phyloP scores from a whole-genome alignment of 116 monocot genomes.

The Posidonia oceanica region DNA sequence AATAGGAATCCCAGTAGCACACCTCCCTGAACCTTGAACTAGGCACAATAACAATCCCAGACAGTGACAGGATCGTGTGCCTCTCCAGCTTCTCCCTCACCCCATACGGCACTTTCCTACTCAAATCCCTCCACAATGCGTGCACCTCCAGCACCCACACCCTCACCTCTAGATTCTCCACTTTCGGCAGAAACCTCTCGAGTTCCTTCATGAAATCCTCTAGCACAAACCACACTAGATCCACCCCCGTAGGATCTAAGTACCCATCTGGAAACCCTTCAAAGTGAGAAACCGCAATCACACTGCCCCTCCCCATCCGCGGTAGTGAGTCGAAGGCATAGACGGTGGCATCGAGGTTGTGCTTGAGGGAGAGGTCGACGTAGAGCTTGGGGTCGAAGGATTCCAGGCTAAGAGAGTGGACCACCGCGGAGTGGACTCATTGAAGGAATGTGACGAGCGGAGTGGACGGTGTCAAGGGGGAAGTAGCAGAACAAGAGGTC shows the following conservation, averaged over 20 bases:
- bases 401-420: slow-evolving; percentile 36
- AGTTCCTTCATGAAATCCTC: too few relatives aligned
- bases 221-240: slow-evolving; percentile 36
- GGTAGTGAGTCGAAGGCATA: slow-evolving; percentile 48
- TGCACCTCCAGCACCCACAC: too few relatives aligned
- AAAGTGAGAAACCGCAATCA: slow-evolving; percentile 23
- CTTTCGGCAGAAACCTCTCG: too few relatives aligned
- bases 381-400: slow-evolving; percentile 91
- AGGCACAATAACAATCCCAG: too few relatives aligned
- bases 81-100: too few relatives aligned
- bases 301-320: slow-evolving; percentile 10
- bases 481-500: background rate
- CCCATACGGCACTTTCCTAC: too few relatives aligned
- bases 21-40: slow-evolving; percentile 79
- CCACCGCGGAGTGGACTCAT: slow-evolving; percentile 53
- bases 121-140: too few relatives aligned
- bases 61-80: too few relatives aligned
- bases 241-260: slow-evolving; percentile 37
- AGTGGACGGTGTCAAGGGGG: slow-evolving; percentile 7
- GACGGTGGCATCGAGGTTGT: slow-evolving; percentile 21
- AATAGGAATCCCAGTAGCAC: slow-evolving; percentile 97
- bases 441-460: slow-evolving; percentile 46
- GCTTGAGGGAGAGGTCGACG: slow-evolving; percentile 76
- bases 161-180: too few relatives aligned
- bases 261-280: slow-evolving; percentile 19